These are phyloP conservation scores for Colletotrichum sp. DNA, from an alignment of 2,329 filamentous ascomycete genomes.

Conservation along the genomic window DNA sequence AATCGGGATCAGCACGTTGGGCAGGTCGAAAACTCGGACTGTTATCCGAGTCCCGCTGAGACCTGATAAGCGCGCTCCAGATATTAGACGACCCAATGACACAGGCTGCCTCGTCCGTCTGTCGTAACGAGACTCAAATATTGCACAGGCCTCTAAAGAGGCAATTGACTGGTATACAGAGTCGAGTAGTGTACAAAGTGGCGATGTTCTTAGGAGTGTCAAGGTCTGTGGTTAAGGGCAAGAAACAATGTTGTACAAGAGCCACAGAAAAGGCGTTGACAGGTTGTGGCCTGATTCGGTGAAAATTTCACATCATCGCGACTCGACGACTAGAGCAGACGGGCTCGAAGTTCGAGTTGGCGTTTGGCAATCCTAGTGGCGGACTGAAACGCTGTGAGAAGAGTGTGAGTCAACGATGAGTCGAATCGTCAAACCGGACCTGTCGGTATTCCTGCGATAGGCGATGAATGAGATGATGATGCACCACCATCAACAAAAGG, in stretches of 20 bases:
- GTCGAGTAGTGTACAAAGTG: not conserved
- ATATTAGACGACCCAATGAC: not conserved
- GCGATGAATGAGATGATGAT: not conserved
- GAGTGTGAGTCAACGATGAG: constrained; percentile 12
- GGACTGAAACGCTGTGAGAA: not conserved
- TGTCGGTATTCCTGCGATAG: not conserved
- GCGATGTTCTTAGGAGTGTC: not conserved
- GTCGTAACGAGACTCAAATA: not conserved
- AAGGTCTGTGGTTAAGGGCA: not conserved
- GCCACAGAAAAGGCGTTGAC: not conserved
- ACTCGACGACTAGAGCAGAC: not conserved
- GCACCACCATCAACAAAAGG: not conserved
- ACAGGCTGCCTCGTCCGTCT: not conserved
- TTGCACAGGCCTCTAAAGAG: not conserved
- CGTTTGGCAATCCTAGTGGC: not conserved
- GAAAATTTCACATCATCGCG: not conserved
- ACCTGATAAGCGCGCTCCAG: constrained; percentile 12
- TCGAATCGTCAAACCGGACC: not conserved
- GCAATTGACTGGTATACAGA: not conserved
- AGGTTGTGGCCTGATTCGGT: not conserved
- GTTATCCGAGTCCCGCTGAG: constrained; percentile 10
- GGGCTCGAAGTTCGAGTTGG: not conserved
- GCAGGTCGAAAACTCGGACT: constrained; percentile 11
- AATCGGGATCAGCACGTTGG: constrained; percentile 1
- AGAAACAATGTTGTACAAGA: not conserved